phyloP scores from a whole-genome alignment of 179 eudicot species.

The Gypsophila paniculata region DNA sequence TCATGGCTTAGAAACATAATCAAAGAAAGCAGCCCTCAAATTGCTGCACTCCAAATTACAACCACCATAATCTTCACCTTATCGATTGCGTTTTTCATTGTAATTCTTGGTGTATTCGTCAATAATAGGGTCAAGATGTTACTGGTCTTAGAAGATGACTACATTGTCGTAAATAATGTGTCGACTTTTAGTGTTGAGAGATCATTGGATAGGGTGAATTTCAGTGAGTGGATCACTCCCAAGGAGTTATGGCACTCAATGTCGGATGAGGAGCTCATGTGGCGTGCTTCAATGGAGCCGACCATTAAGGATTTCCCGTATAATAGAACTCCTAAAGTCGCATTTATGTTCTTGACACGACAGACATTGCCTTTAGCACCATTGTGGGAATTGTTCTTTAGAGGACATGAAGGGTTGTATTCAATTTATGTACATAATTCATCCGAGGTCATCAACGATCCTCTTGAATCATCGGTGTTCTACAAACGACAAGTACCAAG shows the following conservation, averaged over 20 bases:
- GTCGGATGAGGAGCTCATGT: constrained; percentile 56
- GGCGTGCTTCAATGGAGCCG: constrained; percentile 66
- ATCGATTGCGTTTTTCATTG: constrained; percentile 38
- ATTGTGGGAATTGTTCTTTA: constrained; percentile 75
- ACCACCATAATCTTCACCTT: constrained; percentile 44
- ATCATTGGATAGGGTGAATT: background rate
- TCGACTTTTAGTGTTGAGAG: background rate
- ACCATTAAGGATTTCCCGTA: constrained; percentile 33
- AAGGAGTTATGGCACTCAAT: constrained; percentile 45
- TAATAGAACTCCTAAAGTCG: constrained; percentile 55
- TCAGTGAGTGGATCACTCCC: constrained; percentile 35
- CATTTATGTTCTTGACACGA: constrained; percentile 70
- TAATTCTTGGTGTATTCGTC: constrained; percentile 47
- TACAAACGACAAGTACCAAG: constrained; percentile 64
- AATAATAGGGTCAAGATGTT: constrained; percentile 34
- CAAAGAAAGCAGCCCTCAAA: constrained; percentile 29
- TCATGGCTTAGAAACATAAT: constrained; percentile 28
- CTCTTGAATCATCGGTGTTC: constrained; percentile 55
- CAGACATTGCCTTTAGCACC: constrained; percentile 57
- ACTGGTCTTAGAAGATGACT: constrained; percentile 40
- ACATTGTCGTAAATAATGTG: constrained; percentile 16
- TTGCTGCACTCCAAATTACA: constrained; percentile 37
- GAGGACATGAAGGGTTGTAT: constrained; percentile 55
- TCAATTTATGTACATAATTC: constrained; percentile 66
- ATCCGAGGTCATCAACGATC: constrained; percentile 32